phyloP scores from a whole-genome alignment of 495 filamentous ascomycete genomes.

The Neurospora hispaniola region DNA sequence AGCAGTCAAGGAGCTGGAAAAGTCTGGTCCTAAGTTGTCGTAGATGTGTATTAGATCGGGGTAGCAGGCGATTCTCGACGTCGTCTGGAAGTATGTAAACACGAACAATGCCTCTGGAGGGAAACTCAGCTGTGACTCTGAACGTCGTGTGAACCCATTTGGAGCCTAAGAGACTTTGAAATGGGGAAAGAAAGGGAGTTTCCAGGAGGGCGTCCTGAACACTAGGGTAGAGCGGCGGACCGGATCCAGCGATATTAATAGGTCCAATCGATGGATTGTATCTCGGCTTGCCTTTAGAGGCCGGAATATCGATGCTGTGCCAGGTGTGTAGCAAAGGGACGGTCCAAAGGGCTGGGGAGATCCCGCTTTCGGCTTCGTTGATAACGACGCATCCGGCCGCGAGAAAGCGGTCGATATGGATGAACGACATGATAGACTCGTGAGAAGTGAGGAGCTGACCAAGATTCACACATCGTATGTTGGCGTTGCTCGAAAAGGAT shows the following conservation, averaged over 20 bases:
- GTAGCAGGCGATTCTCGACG: conserved; percentile 41
- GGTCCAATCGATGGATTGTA: not conserved
- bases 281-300: not conserved
- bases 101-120: conserved; percentile 30
- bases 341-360: conserved; percentile 3
- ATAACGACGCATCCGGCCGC: conserved; percentile 29
- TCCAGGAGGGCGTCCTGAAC: conserved; percentile 26
- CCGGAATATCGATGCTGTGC: conserved; percentile 12
- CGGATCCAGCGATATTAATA: not conserved
- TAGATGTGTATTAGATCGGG: conserved; percentile 29
- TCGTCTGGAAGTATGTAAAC: conserved; percentile 62
- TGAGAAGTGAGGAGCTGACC: not conserved
- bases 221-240: conserved; percentile 6
- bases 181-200: conserved; percentile 18
- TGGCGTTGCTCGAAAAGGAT: not conserved
- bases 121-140: conserved; percentile 5
- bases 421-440: not conserved
- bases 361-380: not conserved
- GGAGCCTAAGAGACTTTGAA: conserved; percentile 16
- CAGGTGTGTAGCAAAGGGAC: conserved; percentile 3
- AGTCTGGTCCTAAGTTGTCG: conserved; percentile 39
- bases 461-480: not conserved
- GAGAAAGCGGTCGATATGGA: conserved; percentile 15
- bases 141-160: conserved; percentile 37
- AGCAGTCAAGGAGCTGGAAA: conserved; percentile 47